phyloP scores from a whole-genome alignment of 345 rosid genomes.

The Angophora floribunda region DNA sequence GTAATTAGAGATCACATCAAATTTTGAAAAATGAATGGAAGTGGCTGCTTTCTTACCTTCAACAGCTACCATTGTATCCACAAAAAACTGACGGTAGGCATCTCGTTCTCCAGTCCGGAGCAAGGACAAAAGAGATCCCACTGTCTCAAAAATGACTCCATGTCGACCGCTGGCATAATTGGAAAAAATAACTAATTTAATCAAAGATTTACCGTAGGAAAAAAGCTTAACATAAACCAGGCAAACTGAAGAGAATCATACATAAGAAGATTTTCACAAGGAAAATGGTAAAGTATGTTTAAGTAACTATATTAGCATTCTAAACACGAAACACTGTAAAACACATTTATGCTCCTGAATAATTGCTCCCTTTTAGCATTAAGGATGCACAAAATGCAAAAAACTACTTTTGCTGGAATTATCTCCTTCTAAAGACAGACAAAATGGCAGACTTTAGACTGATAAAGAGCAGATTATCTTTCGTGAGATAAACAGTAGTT shows the following conservation, averaged over 20 bases:
- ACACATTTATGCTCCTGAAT: neutral
- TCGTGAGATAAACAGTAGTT: neutral
- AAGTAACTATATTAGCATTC: neutral
- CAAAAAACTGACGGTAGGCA: conserved; percentile 65
- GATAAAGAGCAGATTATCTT: neutral
- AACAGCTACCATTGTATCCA: conserved; percentile 55
- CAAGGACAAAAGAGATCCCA: conserved; percentile 74
- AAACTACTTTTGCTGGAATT: neutral
- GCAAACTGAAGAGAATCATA: neutral
- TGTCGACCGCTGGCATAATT: conserved; percentile 44
- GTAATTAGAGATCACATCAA: neutral
- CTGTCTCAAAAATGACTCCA: conserved; percentile 72
- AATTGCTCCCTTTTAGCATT: neutral
- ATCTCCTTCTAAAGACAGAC: neutral
- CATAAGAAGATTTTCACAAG: neutral
- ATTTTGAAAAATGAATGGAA: neutral
- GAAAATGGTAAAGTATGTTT: neutral
- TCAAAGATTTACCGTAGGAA: neutral
- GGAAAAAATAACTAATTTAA: neutral
- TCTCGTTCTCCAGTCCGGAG: conserved; percentile 75
- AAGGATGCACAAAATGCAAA: neutral
- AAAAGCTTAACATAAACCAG: neutral
- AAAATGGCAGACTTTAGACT: neutral
- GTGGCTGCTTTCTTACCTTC: conserved; percentile 40
- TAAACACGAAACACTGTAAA: neutral